A percentile compares a stretch with the other conserved stretches of the same genome.
Conservation (phyloP, 805 yeast genomes). For the Komagataella pastoris region DNA sequence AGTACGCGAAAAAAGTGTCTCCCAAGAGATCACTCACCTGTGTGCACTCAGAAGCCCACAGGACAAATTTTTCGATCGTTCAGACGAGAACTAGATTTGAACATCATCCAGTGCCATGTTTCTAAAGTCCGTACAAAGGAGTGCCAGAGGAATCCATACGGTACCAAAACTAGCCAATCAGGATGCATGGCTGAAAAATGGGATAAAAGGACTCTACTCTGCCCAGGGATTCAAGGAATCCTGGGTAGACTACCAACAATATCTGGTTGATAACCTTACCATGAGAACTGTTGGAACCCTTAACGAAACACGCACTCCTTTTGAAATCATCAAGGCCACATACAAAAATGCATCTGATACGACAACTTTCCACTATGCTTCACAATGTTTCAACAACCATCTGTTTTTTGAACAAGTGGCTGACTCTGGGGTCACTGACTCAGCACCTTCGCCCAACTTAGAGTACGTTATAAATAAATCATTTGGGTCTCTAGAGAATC, state of each 20-base stretch:
- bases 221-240: constrained; percentile 54
- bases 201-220: constrained; percentile 55
- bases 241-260: constrained; percentile 74
- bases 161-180: constrained; percentile 44
- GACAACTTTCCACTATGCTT: constrained; percentile 72
- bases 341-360: constrained; percentile 56
- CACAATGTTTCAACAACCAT: constrained; percentile 89
- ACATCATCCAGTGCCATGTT: background rate
- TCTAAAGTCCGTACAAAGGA: background rate
- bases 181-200: constrained; percentile 24
- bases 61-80: background rate
- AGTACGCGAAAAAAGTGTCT: background rate
- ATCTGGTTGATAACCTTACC: constrained; percentile 44
- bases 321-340: constrained; percentile 54
- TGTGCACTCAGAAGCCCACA: background rate
- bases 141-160: constrained; percentile 29
- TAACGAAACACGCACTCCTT: constrained; percentile 63
- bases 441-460: constrained; percentile 9
- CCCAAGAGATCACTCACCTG: no score
- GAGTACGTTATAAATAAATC: constrained; percentile 19
- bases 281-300: constrained; percentile 65
- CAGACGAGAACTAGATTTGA: background rate
- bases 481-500: constrained; percentile 33
- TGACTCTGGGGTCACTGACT: constrained; percentile 4
- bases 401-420: constrained; percentile 59